These are phyloP conservation scores for Flammula alnicola DNA, from an alignment of 1,284 basidiomycete genomes.

Conservation along the genomic window DNA sequence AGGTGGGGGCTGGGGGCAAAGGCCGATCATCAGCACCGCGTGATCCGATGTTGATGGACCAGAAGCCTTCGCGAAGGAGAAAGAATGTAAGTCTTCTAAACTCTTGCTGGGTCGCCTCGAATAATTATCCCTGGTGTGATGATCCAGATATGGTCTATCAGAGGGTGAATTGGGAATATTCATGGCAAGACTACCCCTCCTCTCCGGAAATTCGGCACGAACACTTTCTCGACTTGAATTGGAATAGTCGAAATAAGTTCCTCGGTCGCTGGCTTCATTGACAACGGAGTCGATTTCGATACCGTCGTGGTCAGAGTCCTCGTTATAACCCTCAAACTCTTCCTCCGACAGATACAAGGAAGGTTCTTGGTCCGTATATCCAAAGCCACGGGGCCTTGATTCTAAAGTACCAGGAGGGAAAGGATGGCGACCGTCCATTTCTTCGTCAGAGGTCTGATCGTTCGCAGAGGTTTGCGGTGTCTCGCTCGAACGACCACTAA, in stretches of 20 bases:
- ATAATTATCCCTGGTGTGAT: constrained; percentile 52
- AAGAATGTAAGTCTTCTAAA: constrained; percentile 46
- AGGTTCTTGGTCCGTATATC: constrained; percentile 19
- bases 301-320: constrained; percentile 40
- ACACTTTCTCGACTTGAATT: constrained; percentile 24
- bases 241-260: constrained; percentile 18
- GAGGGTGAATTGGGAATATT: constrained; percentile 41
- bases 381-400: constrained; percentile 8
- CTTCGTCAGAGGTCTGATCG: constrained; percentile 39
- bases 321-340: constrained; percentile 47
- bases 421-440: constrained; percentile 38
- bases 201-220: constrained; percentile 22
- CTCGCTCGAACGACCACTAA: constrained; percentile 39
- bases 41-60: constrained; percentile 23
- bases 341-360: constrained; percentile 52
- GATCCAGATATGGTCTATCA: constrained; percentile 19
- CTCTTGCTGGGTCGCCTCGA: constrained; percentile 58
- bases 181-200: constrained; percentile 51
- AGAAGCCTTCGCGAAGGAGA: constrained; percentile 21
- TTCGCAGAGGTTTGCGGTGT: constrained; percentile 38
- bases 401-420: constrained; percentile 28
- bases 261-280: constrained; percentile 31
- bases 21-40: constrained; percentile 21
- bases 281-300: constrained; percentile 42
- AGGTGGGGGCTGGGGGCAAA: constrained; percentile 32